These are phyloP conservation scores for Artemisia princeps DNA, from an alignment of 140 eudicot species.

Conservation along the genomic window DNA sequence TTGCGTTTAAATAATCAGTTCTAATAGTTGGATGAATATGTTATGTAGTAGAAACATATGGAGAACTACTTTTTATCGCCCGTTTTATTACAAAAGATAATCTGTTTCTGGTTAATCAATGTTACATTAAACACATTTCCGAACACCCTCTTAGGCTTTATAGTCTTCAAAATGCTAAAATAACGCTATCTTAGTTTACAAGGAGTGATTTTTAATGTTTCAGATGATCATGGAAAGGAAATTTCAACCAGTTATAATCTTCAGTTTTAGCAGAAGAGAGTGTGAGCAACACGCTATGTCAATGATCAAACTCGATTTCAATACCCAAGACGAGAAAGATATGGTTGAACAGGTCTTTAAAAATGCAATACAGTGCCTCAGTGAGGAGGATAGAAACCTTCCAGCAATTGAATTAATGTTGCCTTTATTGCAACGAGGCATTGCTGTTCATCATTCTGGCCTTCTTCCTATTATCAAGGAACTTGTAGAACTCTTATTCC, in stretches of 20 bases:
- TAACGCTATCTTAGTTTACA: neutral
- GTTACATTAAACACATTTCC: too few species aligned
- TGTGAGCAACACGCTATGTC: slow-evolving; percentile 99
- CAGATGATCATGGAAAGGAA: slow-evolving; percentile 99
- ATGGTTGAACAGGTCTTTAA: slow-evolving; percentile 71
- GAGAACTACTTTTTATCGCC: too few species aligned
- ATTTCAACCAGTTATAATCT: slow-evolving; percentile 88
- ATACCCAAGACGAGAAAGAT: slow-evolving; percentile 77
- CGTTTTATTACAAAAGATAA: too few species aligned
- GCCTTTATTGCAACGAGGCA: slow-evolving; percentile 91
- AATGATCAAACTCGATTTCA: slow-evolving; percentile 90
- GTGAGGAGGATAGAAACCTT: slow-evolving; percentile 72
- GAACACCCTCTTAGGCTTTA: too few species aligned
- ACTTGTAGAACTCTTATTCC: slow-evolving; percentile 86
- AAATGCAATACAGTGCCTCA: slow-evolving; percentile 68
- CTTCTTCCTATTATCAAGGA: slow-evolving; percentile 94
- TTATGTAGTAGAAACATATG: too few species aligned
- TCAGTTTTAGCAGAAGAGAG: slow-evolving; percentile 96
- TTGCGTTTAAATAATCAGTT: too few species aligned
- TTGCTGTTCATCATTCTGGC: slow-evolving; percentile 99
- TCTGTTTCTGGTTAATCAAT: too few species aligned
- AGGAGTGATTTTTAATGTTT: slow-evolving; percentile 2
- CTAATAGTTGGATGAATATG: too few species aligned
- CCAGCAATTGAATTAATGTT: slow-evolving; percentile 95
- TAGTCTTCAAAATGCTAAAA: too few species aligned